phyloP scores from a whole-genome alignment of 352 stramenopile genomes.

The Phytophthora sp. region DNA sequence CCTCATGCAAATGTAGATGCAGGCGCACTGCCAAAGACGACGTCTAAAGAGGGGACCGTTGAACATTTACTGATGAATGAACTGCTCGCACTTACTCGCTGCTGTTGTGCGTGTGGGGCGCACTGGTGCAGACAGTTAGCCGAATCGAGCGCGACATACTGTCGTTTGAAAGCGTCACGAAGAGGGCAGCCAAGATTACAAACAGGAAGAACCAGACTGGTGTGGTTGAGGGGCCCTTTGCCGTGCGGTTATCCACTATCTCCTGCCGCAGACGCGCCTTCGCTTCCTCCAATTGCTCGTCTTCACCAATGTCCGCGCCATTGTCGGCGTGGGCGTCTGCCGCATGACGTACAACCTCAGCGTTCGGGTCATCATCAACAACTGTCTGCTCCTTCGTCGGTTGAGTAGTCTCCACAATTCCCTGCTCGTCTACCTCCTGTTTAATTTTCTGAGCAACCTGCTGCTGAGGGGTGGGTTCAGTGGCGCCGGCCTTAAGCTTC shows the following conservation, averaged over 20 bases:
- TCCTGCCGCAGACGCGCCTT: slow-evolving; percentile 56
- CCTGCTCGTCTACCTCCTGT: slow-evolving; percentile 10
- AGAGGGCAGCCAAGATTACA: slow-evolving; percentile 51
- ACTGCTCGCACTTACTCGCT: slow-evolving; percentile 28
- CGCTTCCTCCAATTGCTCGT: slow-evolving; percentile 35
- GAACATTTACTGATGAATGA: neutral
- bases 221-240: slow-evolving; percentile 37
- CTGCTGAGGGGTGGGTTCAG: slow-evolving; percentile 22
- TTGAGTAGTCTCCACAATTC: slow-evolving; percentile 13
- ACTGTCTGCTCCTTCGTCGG: slow-evolving; percentile 24
- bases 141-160: slow-evolving; percentile 60
- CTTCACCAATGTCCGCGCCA: slow-evolving; percentile 46
- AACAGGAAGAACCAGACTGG: slow-evolving; percentile 64
- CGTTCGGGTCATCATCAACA: slow-evolving; percentile 42
- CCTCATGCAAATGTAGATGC: slow-evolving; percentile 14
- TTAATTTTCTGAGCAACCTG: slow-evolving; percentile 26
- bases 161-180: slow-evolving; percentile 79
- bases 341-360: slow-evolving; percentile 32
- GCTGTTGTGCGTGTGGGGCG: slow-evolving; percentile 31
- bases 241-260: slow-evolving; percentile 35
- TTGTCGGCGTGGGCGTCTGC: slow-evolving; percentile 50
- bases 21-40: slow-evolving; percentile 6
- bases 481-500: slow-evolving; percentile 37
- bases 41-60: slow-evolving; percentile 1
- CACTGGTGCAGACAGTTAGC: slow-evolving; percentile 23